phyloP scores from a whole-genome alignment of 2,329 filamentous ascomycete species.

The Epichloe amarillans region DNA sequence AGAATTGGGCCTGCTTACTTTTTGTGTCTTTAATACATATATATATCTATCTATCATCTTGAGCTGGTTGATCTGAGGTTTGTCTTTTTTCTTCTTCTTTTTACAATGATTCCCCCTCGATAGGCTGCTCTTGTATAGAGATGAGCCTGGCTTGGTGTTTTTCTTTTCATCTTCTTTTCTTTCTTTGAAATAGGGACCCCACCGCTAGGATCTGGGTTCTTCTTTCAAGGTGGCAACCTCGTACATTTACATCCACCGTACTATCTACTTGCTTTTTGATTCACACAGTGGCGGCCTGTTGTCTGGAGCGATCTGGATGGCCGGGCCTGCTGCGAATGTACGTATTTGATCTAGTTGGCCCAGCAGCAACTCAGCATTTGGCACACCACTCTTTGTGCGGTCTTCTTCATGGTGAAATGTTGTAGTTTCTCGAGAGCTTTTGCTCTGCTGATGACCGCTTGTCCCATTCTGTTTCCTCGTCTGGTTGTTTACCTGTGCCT shows the following conservation, averaged over 20 bases:
- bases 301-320: conserved; percentile 5
- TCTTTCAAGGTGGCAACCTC: conserved; percentile 1
- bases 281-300: conserved; percentile 9
- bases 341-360: conserved; percentile 17
- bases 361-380: conserved; percentile 18
- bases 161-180: conserved; percentile 8
- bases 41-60: not conserved
- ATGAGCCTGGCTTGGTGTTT: conserved; percentile 2
- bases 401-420: too few relatives aligned
- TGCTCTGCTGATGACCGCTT: not conserved
- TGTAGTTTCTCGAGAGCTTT: not conserved
- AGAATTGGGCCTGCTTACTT: conserved; percentile 9
- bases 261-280: conserved; percentile 15
- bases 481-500: not conserved
- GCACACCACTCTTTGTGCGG: conserved; percentile 4
- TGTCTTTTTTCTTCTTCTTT: not conserved
- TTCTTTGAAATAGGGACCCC: not conserved
- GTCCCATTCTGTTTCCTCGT: not conserved
- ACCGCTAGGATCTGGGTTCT: not conserved
- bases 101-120: conserved; percentile 12
- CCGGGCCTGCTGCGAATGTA: conserved; percentile 7
- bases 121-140: conserved; percentile 3
- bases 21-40: conserved; percentile 1
- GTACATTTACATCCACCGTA: conserved; percentile 7
- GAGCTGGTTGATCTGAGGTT: not conserved